Evolutionary conservation across 1,139 yeast genomes (phyloP), one percentile per base, ranked within the genome.

Genomic region (Saccharomyces hybrid): DNA sequence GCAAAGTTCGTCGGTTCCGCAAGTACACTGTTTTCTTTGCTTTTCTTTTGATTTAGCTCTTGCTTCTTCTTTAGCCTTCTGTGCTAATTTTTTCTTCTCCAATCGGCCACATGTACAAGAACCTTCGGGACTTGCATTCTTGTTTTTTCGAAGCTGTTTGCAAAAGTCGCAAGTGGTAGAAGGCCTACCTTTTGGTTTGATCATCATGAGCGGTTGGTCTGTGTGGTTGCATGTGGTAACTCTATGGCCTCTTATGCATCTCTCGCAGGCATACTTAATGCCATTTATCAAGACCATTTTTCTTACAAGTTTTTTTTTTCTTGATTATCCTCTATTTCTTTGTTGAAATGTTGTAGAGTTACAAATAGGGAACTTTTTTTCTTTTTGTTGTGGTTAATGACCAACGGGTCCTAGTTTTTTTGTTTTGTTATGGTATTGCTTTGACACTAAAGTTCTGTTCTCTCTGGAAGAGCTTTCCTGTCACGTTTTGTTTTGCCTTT

Each of bases 151-250:
- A 64, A 84, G 82, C 56, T 86, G 93, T 58, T 93, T 83, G 68
- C 98, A 91, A 67, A 88, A 96, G 48, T 79, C 77, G 65, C 98
- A 91, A 68, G 90, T 96, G 2, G 96, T 84, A 0, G 96, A 83
- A 1, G 99, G 99, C 54, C 99, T 77, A 3, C 99, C 99, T 69
- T 91, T 93, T 11, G 96, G 96, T 69, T 91, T 91, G 70, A 93
- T 91, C 88, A 86, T 86, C 67, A 88, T 85, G 61, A 93, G 74
- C 2, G 95, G 96, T 67, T 87, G 89, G 63, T 93, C 96, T 0
- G 93, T 84, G 69, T 93, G 99, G 53, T 86, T 84, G 71, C 99
- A 93, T 4, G 96, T 83, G 2, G 97, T 87, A 46, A 91, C 98
- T 55, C 98, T 77, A 68, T 93, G 98, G 52, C 99, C 99, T 60